A percentile compares a stretch with the other conserved stretches of the same genome.
phyloP scores from a whole-genome alignment of 2,329 filamentous ascomycete species.

The Graphium sp. region DNA sequence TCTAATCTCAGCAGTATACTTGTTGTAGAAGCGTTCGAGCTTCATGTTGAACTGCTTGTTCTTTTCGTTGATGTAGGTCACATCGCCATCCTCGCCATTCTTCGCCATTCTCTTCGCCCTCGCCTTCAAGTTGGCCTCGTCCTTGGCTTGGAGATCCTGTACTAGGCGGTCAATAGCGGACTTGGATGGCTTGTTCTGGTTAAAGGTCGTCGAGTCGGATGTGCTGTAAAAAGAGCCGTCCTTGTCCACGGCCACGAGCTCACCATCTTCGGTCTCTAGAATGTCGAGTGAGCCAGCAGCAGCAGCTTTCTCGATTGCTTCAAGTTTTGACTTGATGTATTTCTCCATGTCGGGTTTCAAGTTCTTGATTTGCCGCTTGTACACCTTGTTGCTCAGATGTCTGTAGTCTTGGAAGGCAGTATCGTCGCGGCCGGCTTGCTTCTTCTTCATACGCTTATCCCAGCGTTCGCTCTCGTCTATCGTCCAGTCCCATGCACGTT shows the following conservation, averaged over 20 bases:
- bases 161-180: constrained; percentile 80
- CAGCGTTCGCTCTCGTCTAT: constrained; percentile 85
- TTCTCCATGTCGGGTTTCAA: constrained; percentile 60
- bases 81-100: constrained; percentile 73
- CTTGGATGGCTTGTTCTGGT: constrained; percentile 73
- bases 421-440: constrained; percentile 62
- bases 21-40: constrained; percentile 88
- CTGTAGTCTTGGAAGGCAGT: constrained; percentile 82
- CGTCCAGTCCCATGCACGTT: constrained; percentile 98
- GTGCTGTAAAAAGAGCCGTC: constrained; percentile 85
- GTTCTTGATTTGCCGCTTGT: constrained; percentile 76
- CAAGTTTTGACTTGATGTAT: constrained; percentile 79
- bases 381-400: constrained; percentile 78
- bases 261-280: constrained; percentile 86
- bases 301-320: constrained; percentile 70
- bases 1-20: constrained; percentile 92
- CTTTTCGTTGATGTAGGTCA: constrained; percentile 99
- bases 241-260: constrained; percentile 85
- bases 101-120: constrained; percentile 60
- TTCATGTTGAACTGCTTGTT: constrained; percentile 99
- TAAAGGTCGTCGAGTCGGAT: constrained; percentile 64
- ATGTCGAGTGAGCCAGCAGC: constrained; percentile 76
- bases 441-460: constrained; percentile 84
- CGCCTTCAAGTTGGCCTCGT: constrained; percentile 76
- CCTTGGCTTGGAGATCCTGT: constrained; percentile 70